Base-by-base conservation (phyloP, 164 flowering plant genomes). In the Berberis vulgaris region DNA sequence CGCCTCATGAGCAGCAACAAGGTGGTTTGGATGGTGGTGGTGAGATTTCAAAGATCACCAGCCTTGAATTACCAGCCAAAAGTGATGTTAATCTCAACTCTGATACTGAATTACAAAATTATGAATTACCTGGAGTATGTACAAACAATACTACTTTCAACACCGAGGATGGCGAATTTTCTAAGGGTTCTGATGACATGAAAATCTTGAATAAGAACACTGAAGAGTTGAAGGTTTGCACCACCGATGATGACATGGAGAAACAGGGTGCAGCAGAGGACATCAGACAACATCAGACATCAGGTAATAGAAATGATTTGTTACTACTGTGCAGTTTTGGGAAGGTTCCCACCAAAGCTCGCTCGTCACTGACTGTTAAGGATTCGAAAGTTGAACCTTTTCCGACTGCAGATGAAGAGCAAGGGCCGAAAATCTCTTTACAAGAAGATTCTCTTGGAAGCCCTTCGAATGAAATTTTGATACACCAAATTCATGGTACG, bases 331-430 rank as follows among this genome's bases (percentile, higher is more conserved):
- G 84, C 72, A 75, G 62, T 54, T 83, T 83, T 70, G 77, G 75
- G 5, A 84, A 86, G 67, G 75, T 86, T 56, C 88, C 90, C 41
- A 85, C 91, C 41, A 82, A 60, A 73, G 75, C 80, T 9, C 90
- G 89, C 57, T 86, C 89, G 63, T 75, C 89, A 11, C 61, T 82
- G 77, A 41, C 75, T 57, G 42, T 11, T 26, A 78, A 66, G 71
- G 72, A 44, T 53, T 67, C 65, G 7, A 82, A 79, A 75, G 69
- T 54, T 62, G 81, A 78, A 12, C 64, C 68, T 10, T 49, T 60
- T 72, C 57, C 68, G 1, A 68, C 56, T 39, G 46, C 46, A 41
- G 83, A 68, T 45, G 81, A 59, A 64, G 75, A 54, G 49, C 74
- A 49, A 64, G 79, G 43, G 60, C 58, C 71, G 43, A 59, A 66